phyloP scores from a whole-genome alignment of 371 early-diverging fungal genomes.

The Rhizopus delemar region DNA sequence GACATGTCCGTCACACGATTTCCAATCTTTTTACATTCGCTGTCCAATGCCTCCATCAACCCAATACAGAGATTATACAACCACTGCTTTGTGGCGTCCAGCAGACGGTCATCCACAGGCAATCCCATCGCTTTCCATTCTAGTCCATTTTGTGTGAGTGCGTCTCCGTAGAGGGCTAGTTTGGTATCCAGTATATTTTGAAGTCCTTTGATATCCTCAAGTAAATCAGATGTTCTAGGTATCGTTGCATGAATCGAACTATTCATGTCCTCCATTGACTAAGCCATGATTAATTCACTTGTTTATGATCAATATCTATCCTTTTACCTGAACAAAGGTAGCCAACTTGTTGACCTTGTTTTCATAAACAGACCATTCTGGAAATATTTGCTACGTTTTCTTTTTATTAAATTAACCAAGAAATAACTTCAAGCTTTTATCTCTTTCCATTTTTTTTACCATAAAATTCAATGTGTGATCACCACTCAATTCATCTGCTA shows the following conservation, averaged over 20 bases:
- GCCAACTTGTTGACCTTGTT: constrained; percentile 32
- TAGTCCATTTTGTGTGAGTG: constrained; percentile 44
- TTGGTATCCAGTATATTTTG: constrained; percentile 37
- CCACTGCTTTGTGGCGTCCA: constrained; percentile 42
- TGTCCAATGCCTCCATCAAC: constrained; percentile 34
- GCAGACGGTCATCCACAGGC: constrained; percentile 45
- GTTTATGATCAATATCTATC: background rate
- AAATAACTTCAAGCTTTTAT: background rate
- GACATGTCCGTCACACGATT: constrained; percentile 30
- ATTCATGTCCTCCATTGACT: constrained; percentile 51
- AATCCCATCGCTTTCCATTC: constrained; percentile 54
- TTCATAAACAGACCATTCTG: constrained; percentile 46
- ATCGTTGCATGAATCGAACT: constrained; percentile 27
- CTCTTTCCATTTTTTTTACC: constrained; percentile 16
- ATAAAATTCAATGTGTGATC: constrained; percentile 36
- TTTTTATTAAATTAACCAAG: background rate
- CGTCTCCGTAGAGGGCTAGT: constrained; percentile 37
- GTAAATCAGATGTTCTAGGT: constrained; percentile 38
- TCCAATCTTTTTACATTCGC: constrained; percentile 38
- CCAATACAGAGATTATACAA: constrained; percentile 38
- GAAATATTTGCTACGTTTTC: constrained; percentile 29
- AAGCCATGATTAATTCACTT: background rate
- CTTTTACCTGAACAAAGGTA: constrained; percentile 38
- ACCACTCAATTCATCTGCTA: constrained; percentile 41
- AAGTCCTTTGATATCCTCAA: constrained; percentile 37